Base-by-base conservation (phyloP, 192 early-diverging fungal species). In the Backusella psychrophila region DNA sequence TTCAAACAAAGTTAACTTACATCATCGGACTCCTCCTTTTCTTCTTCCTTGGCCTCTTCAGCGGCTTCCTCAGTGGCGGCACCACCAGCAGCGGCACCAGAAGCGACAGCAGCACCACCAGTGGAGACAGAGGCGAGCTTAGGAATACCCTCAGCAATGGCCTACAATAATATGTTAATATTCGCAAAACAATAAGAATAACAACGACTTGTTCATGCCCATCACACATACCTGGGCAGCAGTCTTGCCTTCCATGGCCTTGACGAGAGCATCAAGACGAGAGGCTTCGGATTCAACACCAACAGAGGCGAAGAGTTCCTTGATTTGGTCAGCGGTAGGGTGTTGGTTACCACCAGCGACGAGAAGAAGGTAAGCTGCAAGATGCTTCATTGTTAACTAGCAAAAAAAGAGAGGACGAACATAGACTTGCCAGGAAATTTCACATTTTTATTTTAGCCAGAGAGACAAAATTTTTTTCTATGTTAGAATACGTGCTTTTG, bases 281-380 rank as follows among this genome's bases (percentile, higher is more conserved):
- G 87, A 91, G 63, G 82, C 76, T 80, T 99, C 96, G 74, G 90
- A 89, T 80, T 99, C 97, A 77, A 97, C 88, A 83, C 97, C 97
- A 81, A 94, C 97, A 81, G 96, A 88, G 38, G 88, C 78, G 78
- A 99, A 91, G 84, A 99, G 89, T 76, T 83, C 85, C 83, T 91
- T 89, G 89, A 98, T 90, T 80, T 93, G 90, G 34, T 85, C 87
- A 77, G 89, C 90, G 79, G 93, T 83, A 78, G 96, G 95, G 76
- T 90, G 77, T 73, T 87, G 84, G 82, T 95, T 94, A 82, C 95
- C 95, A 87, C 90, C 95, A 86, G 94, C 89, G 85, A 89, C 89
- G 83, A 96, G 92, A 83, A 99, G 93, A 81, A 99, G 90, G 93
- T 97, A 99, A 85, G 97, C 97, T 79, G 95, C 96, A 82, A 99